Evolutionary conservation across 2,329 filamentous ascomycete species (phyloP).

Genomic region (Salinomyces thailandicus): DNA sequence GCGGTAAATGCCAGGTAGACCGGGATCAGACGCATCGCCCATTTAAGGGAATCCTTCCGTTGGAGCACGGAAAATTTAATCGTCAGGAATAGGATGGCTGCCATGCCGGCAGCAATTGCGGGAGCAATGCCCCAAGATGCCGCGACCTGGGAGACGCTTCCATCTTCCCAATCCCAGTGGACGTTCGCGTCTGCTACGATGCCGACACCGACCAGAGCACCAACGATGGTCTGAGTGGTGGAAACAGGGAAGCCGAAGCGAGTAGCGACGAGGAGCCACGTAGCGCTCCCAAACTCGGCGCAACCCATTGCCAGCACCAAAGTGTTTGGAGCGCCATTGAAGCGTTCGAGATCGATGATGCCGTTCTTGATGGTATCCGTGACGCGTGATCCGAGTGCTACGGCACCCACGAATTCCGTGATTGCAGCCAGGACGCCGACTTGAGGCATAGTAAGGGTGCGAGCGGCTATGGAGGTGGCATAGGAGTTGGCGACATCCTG

Average conservation of each 20-base stretch:
- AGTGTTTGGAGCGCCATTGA: conserved; percentile 36
- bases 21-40: conserved; percentile 39
- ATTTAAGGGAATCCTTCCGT: conserved; percentile 37
- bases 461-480: conserved; percentile 40
- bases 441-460: conserved; percentile 41
- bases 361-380: conserved; percentile 52
- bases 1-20: conserved; percentile 37
- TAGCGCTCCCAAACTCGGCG: conserved; percentile 33
- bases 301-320: conserved; percentile 39
- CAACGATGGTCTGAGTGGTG: conserved; percentile 46
- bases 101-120: conserved; percentile 36
- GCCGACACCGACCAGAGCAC: conserved; percentile 40
- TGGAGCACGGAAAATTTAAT: conserved; percentile 41
- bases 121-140: conserved; percentile 29
- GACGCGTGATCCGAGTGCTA: conserved; percentile 41
- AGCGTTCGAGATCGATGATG: conserved; percentile 41
- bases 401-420: conserved; percentile 43
- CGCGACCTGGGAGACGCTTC: conserved; percentile 31
- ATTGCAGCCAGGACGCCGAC: conserved; percentile 36
- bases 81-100: conserved; percentile 37
- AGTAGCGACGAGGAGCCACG: conserved; percentile 47
- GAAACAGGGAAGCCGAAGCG: conserved; percentile 45
- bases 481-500: conserved; percentile 46
- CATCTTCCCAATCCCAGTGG: conserved; percentile 28
- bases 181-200: conserved; percentile 18